Percentiles rank a stretch among this genome's conserved stretches.
Evolutionary conservation across 176 grass and related monocot genomes (phyloP).

Genomic region (Otatea glauca): DNA sequence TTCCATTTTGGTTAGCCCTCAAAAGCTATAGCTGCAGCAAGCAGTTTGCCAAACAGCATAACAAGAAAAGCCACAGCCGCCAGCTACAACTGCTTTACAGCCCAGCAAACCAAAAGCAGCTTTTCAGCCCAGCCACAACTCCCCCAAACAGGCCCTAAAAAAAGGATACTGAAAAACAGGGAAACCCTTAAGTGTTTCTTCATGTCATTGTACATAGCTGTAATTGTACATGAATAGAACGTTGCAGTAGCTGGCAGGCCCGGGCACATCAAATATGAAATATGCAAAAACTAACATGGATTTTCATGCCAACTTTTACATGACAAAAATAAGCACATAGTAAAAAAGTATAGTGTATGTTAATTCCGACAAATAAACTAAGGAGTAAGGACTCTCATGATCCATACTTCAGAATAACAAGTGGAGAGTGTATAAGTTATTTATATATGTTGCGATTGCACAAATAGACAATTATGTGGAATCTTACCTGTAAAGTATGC

Average conservation of each 20-base stretch:
- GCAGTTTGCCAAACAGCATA: no score
- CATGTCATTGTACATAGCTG: background rate
- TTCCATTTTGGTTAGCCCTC: no score
- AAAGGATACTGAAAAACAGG: background rate
- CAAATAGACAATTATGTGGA: no score
- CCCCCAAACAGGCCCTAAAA: no score
- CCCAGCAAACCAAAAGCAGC: no score
- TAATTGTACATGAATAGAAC: background rate
- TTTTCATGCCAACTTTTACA: background rate
- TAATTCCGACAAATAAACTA: background rate
- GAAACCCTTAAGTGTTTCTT: background rate
- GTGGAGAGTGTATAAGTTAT: no score
- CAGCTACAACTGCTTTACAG: no score
- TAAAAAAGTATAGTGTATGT: background rate
- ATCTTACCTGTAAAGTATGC: conserved; percentile 78
- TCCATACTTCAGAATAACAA: background rate
- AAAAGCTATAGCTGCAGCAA: no score
- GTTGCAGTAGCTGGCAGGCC: no score
- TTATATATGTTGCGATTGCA: no score
- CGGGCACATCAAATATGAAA: background rate
- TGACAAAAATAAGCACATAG: background rate
- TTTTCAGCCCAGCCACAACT: no score
- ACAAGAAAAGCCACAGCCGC: no score
- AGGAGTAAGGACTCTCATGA: background rate
- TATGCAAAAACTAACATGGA: background rate